phyloP scores from a whole-genome alignment of 768 basidiomycete genomes.

The Amanita rubescens region DNA sequence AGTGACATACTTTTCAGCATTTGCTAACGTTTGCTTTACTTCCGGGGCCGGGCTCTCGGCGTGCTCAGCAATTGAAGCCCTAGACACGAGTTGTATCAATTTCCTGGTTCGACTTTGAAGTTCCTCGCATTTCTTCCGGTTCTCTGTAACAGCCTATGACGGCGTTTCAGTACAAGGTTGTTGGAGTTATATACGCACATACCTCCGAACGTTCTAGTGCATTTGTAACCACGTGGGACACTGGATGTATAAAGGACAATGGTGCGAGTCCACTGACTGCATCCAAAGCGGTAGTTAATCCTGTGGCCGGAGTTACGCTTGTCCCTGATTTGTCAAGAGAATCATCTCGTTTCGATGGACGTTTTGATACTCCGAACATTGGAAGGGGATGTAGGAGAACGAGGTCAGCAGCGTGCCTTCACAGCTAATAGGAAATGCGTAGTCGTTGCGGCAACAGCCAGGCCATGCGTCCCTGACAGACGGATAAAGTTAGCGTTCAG shows the following conservation, averaged over 20 bases:
- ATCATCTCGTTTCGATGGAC: not conserved
- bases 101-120: not conserved
- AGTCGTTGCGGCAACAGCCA: not conserved
- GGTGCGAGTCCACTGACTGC: not conserved
- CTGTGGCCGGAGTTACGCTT: not conserved
- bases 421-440: not conserved
- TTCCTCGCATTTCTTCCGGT: not conserved
- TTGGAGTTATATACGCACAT: not conserved
- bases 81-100: not conserved
- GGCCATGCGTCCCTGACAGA: not conserved
- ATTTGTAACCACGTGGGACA: not conserved
- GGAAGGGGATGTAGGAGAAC: not conserved
- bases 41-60: not conserved
- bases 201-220: not conserved
- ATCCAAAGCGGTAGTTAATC: not conserved
- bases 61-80: not conserved
- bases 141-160: not conserved
- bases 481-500: not conserved
- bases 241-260: not conserved
- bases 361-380: not conserved
- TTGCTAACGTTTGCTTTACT: not conserved
- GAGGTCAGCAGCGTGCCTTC: not conserved
- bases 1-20: not conserved
- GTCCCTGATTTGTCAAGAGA: too few species aligned
- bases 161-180: not conserved